These are phyloP conservation scores for Boehmeria nivea DNA, from an alignment of 306 rosid genomes.

Conservation along the genomic window DNA sequence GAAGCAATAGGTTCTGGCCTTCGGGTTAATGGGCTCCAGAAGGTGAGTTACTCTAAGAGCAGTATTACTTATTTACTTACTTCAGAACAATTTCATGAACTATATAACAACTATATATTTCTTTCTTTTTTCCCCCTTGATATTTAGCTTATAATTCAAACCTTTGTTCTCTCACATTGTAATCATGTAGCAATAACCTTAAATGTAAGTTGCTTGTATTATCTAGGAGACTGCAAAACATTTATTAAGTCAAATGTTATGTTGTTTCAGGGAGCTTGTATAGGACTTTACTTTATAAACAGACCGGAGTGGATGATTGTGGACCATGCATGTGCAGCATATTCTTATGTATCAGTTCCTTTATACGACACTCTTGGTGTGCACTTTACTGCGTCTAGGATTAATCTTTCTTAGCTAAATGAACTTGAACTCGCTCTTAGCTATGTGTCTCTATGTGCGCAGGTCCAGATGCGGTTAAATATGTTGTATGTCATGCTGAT, in stretches of 20 bases:
- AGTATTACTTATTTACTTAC: not conserved
- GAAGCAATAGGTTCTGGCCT: constrained; percentile 80
- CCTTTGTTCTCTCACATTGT: not conserved
- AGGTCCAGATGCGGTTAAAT: constrained; percentile 91
- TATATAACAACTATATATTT: not conserved
- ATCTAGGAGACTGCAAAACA: not conserved
- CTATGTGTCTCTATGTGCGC: constrained; percentile 12
- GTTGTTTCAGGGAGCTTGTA: constrained; percentile 48
- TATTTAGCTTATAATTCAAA: not conserved
- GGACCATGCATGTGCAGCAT: constrained; percentile 90
- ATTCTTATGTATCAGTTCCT: constrained; percentile 80
- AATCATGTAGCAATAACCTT: not conserved
- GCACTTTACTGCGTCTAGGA: constrained; percentile 21
- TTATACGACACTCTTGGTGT: constrained; percentile 87
- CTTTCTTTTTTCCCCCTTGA: not conserved
- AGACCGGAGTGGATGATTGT: constrained; percentile 85
- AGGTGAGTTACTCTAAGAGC: constrained; percentile 35
- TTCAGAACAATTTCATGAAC: not conserved
- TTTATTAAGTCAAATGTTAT: not conserved
- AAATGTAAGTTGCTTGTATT: not conserved
- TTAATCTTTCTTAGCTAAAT: constrained; percentile 8
- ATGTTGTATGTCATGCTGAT: constrained; percentile 56
- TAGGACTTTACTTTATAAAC: constrained; percentile 79
- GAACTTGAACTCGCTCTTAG: constrained; percentile 15
- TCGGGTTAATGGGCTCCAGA: constrained; percentile 47